These are phyloP conservation scores for Linnemannia elongata DNA, from an alignment of 192 early-diverging fungal species.

Conservation along the genomic window DNA sequence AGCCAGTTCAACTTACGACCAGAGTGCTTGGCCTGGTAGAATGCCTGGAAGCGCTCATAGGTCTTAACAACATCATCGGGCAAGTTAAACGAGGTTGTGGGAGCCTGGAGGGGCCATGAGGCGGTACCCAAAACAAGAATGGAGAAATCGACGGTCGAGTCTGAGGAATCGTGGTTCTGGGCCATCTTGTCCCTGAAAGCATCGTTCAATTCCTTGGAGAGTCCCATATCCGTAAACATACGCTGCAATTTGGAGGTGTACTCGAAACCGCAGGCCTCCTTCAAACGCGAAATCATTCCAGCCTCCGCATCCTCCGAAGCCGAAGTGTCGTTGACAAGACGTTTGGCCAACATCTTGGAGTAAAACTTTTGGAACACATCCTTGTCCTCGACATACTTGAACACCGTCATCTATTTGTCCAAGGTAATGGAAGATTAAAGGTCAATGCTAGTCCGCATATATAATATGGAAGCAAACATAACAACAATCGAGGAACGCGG, in stretches of 20 bases:
- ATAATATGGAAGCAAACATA: not conserved
- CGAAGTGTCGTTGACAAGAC: slow-evolving; percentile 90
- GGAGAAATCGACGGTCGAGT: slow-evolving; percentile 76
- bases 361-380: slow-evolving; percentile 99
- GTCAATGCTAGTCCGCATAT: not conserved
- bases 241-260: slow-evolving; percentile 94
- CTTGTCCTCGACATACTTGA: slow-evolving; percentile 96
- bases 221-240: slow-evolving; percentile 95
- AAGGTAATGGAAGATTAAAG: not conserved
- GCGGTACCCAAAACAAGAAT: slow-evolving; percentile 90
- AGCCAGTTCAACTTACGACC: slow-evolving; percentile 96
- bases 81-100: slow-evolving; percentile 85
- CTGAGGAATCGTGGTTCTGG: slow-evolving; percentile 47
- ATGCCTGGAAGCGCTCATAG: slow-evolving; percentile 87
- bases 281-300: slow-evolving; percentile 94
- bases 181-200: slow-evolving; percentile 78
- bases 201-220: slow-evolving; percentile 92
- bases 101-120: slow-evolving; percentile 90
- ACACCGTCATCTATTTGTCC: slow-evolving; percentile 84
- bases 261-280: slow-evolving; percentile 94
- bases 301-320: slow-evolving; percentile 94
- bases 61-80: slow-evolving; percentile 91
- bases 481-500: not conserved
- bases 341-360: slow-evolving; percentile 91
- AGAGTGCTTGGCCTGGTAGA: slow-evolving; percentile 90